Percentiles rank a stretch among this genome's conserved stretches.
Conservation (phyloP, 306 rosid species). For the Luffa acutangula region DNA sequence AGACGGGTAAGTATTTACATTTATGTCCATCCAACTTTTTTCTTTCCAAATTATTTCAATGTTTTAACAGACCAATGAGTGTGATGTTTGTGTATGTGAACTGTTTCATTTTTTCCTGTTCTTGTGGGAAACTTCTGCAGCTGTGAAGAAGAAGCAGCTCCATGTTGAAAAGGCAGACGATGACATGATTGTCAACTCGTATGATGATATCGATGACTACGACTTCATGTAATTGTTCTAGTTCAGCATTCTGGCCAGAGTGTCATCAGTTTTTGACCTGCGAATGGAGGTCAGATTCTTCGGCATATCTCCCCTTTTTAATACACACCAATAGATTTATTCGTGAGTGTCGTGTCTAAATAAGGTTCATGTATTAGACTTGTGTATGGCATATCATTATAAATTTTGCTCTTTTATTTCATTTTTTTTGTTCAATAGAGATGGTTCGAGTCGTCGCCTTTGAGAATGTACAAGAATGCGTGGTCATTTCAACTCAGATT, state of each 20-base stretch:
- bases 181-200: conserved; percentile 37
- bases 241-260: not conserved
- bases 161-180: conserved; percentile 77
- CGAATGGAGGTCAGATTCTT: conserved; percentile 5
- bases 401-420: not conserved
- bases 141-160: conserved; percentile 81
- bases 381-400: not conserved
- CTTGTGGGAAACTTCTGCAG: conserved; percentile 24
- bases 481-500: conserved; percentile 1
- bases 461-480: conserved; percentile 5
- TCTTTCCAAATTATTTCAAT: not conserved
- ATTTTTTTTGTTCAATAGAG: conserved; percentile 1
- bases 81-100: not conserved
- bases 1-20: conserved; percentile 36
- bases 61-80: not conserved
- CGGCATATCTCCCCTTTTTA: not conserved
- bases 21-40: not conserved
- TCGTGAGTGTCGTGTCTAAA: not conserved
- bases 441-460: not conserved
- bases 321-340: conserved; percentile 5
- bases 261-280: not conserved
- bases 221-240: conserved; percentile 72
- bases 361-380: conserved; percentile 7
- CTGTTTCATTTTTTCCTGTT: not conserved
- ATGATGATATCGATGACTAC: conserved; percentile 64